Evolutionary conservation across 1,284 basidiomycete genomes (phyloP), one percentile per base, ranked within the genome.

Genomic region (Malassezia yamatoensis): DNA sequence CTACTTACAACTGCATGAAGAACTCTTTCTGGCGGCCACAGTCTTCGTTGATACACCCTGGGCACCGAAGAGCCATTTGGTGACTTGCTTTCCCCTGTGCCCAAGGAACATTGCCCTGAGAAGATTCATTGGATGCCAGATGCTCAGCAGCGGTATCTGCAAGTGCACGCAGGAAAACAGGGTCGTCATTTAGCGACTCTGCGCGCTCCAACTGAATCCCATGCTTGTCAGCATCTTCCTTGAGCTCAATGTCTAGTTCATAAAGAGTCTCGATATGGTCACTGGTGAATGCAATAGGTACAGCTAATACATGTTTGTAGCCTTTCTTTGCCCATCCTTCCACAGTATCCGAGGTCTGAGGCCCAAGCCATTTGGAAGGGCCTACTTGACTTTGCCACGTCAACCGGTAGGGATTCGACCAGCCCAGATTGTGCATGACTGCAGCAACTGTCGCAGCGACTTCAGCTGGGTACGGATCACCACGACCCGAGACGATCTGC

Each of bases 311-410:
- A 63, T 82, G 83, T 77, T 93, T 96, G 75, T 83, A 82, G 16
- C 90, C 90, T 43, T 88, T 80, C 61, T 88, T 84, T 38, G 88
- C 88, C 50, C 94, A 82, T 12, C 93, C 94, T 74, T 96, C 90
- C 71, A 99, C 78, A 34, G 90, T 86, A 54, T 90, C 88, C 36
- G 82, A 81, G 0, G 94, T 99, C 77, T 98, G 91, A 77, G 90
- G 90, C 1, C 94, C 94, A 81, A 98, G 88, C 94, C 94, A 98
- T 24, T 91, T 88, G 37, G 86, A 86, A 3, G 94, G 94, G 1
- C 94, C 94, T 39, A 99, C 94, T 76, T 96, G 88, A 16, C 86
- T 89, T 79, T 99, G 94, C 94, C 94, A 99, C 3, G 93, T 90
- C 48, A 98, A 81, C 24, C 94, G 85, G 77, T 86, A 96, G 0